Percentiles rank a stretch among this genome's conserved stretches.
These are phyloP conservation scores for Tribonema minus DNA, from an alignment of 108 stramenopile genomes.

Conservation along the genomic window DNA sequence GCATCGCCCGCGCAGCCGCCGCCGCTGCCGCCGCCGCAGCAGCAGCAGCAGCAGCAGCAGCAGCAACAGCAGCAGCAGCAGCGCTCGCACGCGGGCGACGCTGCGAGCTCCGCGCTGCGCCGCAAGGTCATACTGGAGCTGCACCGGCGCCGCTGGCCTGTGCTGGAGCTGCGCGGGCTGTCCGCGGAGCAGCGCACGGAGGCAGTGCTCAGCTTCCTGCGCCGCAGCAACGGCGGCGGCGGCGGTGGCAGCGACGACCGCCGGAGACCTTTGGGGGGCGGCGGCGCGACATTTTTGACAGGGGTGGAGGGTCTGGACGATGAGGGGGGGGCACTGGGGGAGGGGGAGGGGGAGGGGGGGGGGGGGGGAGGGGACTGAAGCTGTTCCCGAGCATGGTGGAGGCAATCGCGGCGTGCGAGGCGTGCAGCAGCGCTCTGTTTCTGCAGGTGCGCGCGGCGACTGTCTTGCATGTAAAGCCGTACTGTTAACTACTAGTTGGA, in stretches of 20 bases:
- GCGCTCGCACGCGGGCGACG: too few relatives aligned
- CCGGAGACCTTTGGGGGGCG: too few relatives aligned
- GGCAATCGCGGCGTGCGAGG: constrained; percentile 2
- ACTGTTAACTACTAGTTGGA: too few relatives aligned
- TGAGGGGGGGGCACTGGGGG: neutral
- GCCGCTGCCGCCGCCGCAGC: too few relatives aligned
- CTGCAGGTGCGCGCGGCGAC: too few relatives aligned
- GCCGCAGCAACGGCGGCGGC: neutral
- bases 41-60: too few relatives aligned
- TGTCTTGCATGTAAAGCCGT: too few relatives aligned
- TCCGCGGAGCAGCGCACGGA: neutral
- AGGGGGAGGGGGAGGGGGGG: neutral
- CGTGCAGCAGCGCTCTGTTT: too few relatives aligned
- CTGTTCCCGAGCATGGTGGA: constrained; percentile 31
- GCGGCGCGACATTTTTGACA: constrained; percentile 2
- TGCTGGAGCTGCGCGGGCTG: constrained; percentile 4
- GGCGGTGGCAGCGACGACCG: too few relatives aligned
- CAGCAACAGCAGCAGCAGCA: too few relatives aligned
- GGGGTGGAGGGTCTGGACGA: constrained; percentile 1
- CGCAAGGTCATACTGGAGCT: constrained; percentile 17
- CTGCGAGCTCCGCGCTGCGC: too few relatives aligned
- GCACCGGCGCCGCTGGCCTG: constrained; percentile 9
- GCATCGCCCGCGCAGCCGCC: too few relatives aligned
- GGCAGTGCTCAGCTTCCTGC: neutral
- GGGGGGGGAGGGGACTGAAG: neutral